Evolutionary conservation across 2,329 filamentous ascomycete species (phyloP), one percentile per base, ranked within the genome.

Genomic region (Monosporascus ibericus): DNA sequence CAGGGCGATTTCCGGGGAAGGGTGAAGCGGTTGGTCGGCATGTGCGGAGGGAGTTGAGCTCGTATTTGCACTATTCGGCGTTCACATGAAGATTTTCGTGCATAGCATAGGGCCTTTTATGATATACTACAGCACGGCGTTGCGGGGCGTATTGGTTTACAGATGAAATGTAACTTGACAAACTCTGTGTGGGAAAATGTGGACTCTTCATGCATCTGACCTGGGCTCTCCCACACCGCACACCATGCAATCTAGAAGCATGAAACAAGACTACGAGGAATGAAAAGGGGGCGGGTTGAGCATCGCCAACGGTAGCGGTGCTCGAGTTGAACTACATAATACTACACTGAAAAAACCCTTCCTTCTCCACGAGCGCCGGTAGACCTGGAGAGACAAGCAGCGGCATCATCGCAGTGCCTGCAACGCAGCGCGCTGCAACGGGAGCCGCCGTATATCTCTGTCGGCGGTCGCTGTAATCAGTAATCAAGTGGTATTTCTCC

Each of bases 1-100:
- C 24, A 62, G 67, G 55, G 63, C 61, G 5, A 68, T 69, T 15
- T 67, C 67, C 0, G 67, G 65, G 2, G 67, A 65, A 47, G 64
- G 62, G 51, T 62, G 48, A 64, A 27, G 8, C 3, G 30, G 30
- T 14, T 9, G 30, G 30, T 34, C 9, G 30, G 30, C 30, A 5
- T 34, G 9, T 34, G 9, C 30, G 11, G 30, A 3, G 4, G 4
- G 53, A n/a, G 51, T 52, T 58, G 44, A 46, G 9, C 20, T 37
- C 47, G 37, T 50, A 51, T 54, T 54, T 38, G 51, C 36, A 39
- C 40, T 48, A 44, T 18, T 52, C 22, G 20, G 8, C 27, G 39
- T 30, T 27, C 27, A 24, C 30, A 34, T 15, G 47, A 25, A 11
- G 30, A 14, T 34, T 34, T 34, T 9, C 5, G 11, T 34, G 30